These are phyloP conservation scores for Cladosporium austrohemisphaericum DNA, from an alignment of 2,329 filamentous ascomycete species.

Conservation along the genomic window DNA sequence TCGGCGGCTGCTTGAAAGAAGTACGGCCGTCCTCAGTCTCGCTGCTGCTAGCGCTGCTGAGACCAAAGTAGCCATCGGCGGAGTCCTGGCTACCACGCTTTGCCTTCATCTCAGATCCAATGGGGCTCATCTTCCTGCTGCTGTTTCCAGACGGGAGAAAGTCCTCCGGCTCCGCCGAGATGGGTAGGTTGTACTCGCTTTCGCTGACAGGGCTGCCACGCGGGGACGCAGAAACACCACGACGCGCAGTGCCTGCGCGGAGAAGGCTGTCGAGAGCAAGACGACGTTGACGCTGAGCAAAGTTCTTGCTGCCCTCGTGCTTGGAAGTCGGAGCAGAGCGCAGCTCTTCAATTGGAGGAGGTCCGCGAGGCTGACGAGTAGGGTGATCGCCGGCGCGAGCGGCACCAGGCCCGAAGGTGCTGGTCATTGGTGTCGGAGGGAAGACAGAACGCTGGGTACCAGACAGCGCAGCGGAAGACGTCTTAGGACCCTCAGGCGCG, in stretches of 20 bases:
- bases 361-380: constrained; percentile 84
- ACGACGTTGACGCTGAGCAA: constrained; percentile 85
- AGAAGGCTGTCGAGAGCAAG: constrained; percentile 89
- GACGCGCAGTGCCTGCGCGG: constrained; percentile 81
- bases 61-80: constrained; percentile 34
- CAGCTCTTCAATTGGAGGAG: constrained; percentile 87
- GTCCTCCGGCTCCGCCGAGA: constrained; percentile 64
- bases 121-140: constrained; percentile 36
- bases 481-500: constrained; percentile 66
- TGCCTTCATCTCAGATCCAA: constrained; percentile 36
- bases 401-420: constrained; percentile 88
- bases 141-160: constrained; percentile 33
- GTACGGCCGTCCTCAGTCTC: constrained; percentile 44
- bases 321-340: constrained; percentile 84
- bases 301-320: constrained; percentile 95
- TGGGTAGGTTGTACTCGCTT: constrained; percentile 64
- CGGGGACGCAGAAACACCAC: constrained; percentile 64
- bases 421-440: constrained; percentile 74
- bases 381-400: constrained; percentile 92
- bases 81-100: constrained; percentile 35
- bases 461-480: constrained; percentile 51
- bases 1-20: constrained; percentile 35
- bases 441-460: constrained; percentile 51
- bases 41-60: constrained; percentile 71
- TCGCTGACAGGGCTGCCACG: constrained; percentile 75